phyloP scores from a whole-genome alignment of 768 basidiomycete genomes.

The Hortiboletus campestris region DNA sequence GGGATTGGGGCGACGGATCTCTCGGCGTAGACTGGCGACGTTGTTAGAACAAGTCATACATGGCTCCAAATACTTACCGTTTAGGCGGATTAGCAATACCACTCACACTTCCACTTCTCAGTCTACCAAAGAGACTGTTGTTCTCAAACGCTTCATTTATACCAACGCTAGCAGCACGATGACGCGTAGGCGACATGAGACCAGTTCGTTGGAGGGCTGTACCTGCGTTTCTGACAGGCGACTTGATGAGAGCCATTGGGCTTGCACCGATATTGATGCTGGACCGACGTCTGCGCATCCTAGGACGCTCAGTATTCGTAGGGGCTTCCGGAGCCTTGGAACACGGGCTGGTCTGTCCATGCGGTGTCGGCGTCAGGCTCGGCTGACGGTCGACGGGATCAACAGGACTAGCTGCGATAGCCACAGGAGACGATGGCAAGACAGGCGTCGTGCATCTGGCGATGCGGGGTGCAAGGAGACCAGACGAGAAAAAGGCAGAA shows the following conservation, averaged over 20 bases:
- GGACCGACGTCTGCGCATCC: constrained; percentile 60
- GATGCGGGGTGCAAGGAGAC: constrained; percentile 54
- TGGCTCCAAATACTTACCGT: constrained; percentile 29
- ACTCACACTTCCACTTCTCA: constrained; percentile 53
- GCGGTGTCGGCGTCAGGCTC: constrained; percentile 38
- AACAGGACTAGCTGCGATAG: constrained; percentile 16
- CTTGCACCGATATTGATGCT: constrained; percentile 55
- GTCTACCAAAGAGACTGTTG: constrained; percentile 48
- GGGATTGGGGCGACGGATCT: constrained; percentile 31
- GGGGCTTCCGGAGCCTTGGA: constrained; percentile 19
- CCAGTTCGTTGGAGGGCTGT: constrained; percentile 50
- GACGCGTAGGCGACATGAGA: constrained; percentile 36
- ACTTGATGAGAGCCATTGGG: constrained; percentile 58
- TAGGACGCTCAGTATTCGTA: constrained; percentile 34
- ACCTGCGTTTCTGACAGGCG: constrained; percentile 50
- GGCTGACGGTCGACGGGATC: constrained; percentile 37
- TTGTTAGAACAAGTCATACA: neutral
- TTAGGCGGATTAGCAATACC: constrained; percentile 32
- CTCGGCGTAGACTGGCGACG: constrained; percentile 39
- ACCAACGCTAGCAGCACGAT: constrained; percentile 46
- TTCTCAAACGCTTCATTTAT: constrained; percentile 34
- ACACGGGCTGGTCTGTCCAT: constrained; percentile 25
- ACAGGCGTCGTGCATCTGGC: constrained; percentile 23
- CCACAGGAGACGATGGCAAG: constrained; percentile 25
- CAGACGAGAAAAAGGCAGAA: constrained; percentile 70